Evolutionary conservation across 2,329 filamentous ascomycete genomes (phyloP).

Genomic region (Aureobasidium leucospermi): DNA sequence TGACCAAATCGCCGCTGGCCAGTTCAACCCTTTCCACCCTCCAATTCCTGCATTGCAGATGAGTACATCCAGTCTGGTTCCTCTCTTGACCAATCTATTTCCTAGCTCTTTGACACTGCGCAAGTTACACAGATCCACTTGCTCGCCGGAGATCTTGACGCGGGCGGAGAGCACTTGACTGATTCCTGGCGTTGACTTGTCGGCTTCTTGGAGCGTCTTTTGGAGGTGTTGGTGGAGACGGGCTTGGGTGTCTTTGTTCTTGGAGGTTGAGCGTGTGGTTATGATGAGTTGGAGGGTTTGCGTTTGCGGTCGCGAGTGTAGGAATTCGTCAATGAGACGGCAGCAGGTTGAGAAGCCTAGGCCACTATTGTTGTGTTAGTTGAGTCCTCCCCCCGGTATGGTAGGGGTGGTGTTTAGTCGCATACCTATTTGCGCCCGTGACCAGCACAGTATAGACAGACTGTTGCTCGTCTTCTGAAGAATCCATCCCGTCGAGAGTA

Average conservation of each 20-base stretch:
- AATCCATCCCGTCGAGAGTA: not conserved
- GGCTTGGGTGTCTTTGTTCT: slow-evolving; percentile 65
- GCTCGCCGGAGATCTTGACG: slow-evolving; percentile 49
- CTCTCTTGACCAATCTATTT: slow-evolving; percentile 43
- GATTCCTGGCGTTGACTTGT: slow-evolving; percentile 30
- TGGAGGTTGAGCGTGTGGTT: slow-evolving; percentile 69
- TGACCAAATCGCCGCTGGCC: slow-evolving; percentile 50
- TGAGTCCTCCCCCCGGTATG: slow-evolving; percentile 2
- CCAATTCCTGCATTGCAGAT: slow-evolving; percentile 86
- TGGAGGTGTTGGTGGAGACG: slow-evolving; percentile 58
- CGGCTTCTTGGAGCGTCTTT: slow-evolving; percentile 31
- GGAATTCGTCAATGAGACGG: slow-evolving; percentile 84
- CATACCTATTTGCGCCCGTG: slow-evolving; percentile 79
- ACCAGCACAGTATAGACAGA: slow-evolving; percentile 54
- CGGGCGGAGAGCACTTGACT: slow-evolving; percentile 33
- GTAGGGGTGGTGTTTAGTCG: not conserved
- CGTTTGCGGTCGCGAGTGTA: slow-evolving; percentile 56
- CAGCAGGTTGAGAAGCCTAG: slow-evolving; percentile 78
- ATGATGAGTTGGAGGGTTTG: slow-evolving; percentile 72
- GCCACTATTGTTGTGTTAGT: slow-evolving; percentile 50
- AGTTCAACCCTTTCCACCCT: slow-evolving; percentile 76
- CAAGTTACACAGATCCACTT: slow-evolving; percentile 51
- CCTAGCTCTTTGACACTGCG: slow-evolving; percentile 49
- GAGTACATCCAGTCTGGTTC: slow-evolving; percentile 69
- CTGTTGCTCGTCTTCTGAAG: not conserved